phyloP scores from a whole-genome alignment of 371 early-diverging fungal species.

The Mucor circinelloides region DNA sequence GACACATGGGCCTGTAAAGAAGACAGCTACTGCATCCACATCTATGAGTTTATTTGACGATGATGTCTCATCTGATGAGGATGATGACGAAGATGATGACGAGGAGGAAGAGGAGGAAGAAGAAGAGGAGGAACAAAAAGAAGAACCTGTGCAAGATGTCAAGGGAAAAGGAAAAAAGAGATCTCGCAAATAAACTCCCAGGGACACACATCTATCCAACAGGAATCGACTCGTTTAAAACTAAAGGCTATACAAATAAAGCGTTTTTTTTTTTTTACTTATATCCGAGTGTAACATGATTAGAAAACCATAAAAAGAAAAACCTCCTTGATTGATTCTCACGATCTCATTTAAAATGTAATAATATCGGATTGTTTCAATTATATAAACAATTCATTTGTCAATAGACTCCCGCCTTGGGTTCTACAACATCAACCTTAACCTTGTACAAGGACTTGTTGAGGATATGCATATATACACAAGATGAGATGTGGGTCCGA shows the following conservation, averaged over 20 bases:
- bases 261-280: background rate
- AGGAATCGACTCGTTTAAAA: background rate
- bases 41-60: constrained; percentile 44
- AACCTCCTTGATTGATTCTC: background rate
- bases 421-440: background rate
- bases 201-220: background rate
- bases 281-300: background rate
- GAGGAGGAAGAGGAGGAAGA: constrained; percentile 23
- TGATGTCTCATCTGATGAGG: constrained; percentile 31
- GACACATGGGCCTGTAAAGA: constrained; percentile 17
- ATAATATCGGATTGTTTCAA: background rate
- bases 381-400: background rate
- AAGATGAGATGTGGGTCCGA: background rate
- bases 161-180: constrained; percentile 1
- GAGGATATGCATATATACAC: background rate
- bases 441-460: background rate
- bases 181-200: background rate
- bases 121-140: constrained; percentile 20
- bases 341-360: background rate
- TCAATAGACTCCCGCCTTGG: background rate
- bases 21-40: constrained; percentile 11
- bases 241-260: background rate
- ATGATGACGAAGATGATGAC: constrained; percentile 30
- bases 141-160: background rate
- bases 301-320: background rate